Evolutionary conservation across 768 basidiomycete genomes (phyloP).

Genomic region (Lentinus brumalis): DNA sequence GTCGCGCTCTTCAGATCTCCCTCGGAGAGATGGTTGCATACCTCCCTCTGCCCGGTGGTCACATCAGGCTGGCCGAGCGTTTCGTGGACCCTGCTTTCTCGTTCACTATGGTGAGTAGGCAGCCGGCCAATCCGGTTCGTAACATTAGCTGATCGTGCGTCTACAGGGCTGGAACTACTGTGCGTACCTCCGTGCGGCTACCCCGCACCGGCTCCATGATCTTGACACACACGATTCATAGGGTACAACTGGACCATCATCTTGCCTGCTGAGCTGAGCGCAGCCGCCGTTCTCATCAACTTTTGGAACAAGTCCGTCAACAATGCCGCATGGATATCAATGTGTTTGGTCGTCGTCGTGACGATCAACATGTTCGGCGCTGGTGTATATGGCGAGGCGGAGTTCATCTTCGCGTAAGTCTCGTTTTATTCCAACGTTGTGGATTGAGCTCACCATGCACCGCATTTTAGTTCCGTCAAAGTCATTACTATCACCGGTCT

Average conservation of each 20-base stretch:
- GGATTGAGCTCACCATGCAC: neutral
- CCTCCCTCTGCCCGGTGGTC: constrained; percentile 78
- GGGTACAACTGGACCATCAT: constrained; percentile 65
- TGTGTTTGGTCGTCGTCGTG: constrained; percentile 76
- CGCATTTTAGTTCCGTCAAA: constrained; percentile 67
- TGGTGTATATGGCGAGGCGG: constrained; percentile 81
- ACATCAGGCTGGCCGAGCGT: constrained; percentile 79
- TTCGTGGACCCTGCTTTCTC: constrained; percentile 80
- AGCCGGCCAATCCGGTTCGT: constrained; percentile 21
- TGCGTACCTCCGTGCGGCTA: constrained; percentile 18
- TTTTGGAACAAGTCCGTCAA: constrained; percentile 60
- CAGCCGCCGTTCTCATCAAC: constrained; percentile 74
- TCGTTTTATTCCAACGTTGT: neutral
- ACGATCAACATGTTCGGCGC: constrained; percentile 77
- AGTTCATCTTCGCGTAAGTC: constrained; percentile 78
- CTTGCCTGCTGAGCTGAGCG: constrained; percentile 72
- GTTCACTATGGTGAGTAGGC: constrained; percentile 41
- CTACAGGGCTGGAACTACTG: constrained; percentile 58
- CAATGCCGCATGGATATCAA: constrained; percentile 77
- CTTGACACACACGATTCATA: neutral
- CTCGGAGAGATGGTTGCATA: constrained; percentile 78
- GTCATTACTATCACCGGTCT: constrained; percentile 76
- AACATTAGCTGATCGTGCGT: constrained; percentile 7
- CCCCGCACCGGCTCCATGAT: neutral
- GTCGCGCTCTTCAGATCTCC: constrained; percentile 47